A percentile compares a stretch with the other conserved stretches of the same genome.
Conservation (phyloP, 345 rosid species). For the Pugionium dolabratum region DNA sequence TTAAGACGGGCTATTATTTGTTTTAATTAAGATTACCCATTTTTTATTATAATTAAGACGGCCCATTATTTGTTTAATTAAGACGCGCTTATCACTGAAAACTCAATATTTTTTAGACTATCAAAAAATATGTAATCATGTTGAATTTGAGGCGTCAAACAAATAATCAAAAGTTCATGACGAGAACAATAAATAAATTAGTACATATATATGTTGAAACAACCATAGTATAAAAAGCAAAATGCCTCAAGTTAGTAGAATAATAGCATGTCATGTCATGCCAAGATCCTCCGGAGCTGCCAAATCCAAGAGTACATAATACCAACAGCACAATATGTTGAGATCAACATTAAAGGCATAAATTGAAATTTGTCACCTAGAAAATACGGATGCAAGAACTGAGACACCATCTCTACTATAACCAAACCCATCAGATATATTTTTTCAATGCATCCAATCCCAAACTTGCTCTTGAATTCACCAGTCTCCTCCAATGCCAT, state of each 20-base stretch:
- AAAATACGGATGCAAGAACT: constrained; percentile 63
- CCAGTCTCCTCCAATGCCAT: constrained; percentile 23
- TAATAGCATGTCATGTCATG: constrained; percentile 13
- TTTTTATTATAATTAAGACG: no score
- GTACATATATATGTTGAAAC: not conserved
- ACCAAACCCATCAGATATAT: constrained; percentile 62
- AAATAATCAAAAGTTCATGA: not conserved
- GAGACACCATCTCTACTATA: constrained; percentile 70
- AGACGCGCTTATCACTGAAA: not conserved
- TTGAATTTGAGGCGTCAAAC: no score
- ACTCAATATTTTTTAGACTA: not conserved
- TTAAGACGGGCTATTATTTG: no score
- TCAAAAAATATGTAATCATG: not conserved
- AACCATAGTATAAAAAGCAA: not conserved
- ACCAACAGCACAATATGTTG: constrained; percentile 70
- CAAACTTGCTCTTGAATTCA: constrained; percentile 45
- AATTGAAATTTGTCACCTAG: constrained; percentile 74
- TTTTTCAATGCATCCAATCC: constrained; percentile 51
- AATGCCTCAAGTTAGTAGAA: not conserved
- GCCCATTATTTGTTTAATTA: no score
- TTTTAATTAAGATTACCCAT: no score
- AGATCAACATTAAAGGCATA: constrained; percentile 73
- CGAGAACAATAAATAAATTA: not conserved
- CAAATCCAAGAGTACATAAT: constrained; percentile 81
- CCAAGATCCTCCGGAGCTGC: constrained; percentile 59